Percentiles rank a stretch among this genome's conserved stretches.
These are phyloP conservation scores for Pythium aquatile DNA, from an alignment of 352 stramenopile genomes.

Conservation along the genomic window DNA sequence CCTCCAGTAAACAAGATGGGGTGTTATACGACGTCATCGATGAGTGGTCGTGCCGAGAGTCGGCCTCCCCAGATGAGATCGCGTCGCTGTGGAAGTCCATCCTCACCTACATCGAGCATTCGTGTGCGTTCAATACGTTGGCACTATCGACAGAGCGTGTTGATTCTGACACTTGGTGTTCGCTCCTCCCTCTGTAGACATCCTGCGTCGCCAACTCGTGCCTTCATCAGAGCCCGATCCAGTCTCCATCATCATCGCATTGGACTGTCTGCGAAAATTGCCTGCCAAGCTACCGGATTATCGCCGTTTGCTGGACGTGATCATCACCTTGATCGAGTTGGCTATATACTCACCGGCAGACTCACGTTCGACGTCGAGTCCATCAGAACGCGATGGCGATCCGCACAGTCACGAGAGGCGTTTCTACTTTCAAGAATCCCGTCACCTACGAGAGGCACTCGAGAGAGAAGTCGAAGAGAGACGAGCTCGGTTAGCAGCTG, in stretches of 20 bases:
- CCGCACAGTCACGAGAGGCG: neutral
- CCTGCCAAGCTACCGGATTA: constrained; percentile 54
- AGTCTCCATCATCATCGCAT: constrained; percentile 56
- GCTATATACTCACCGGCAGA: constrained; percentile 34
- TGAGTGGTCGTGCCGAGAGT: constrained; percentile 53
- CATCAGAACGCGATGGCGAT: neutral
- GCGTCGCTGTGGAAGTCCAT: constrained; percentile 61
- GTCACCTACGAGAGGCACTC: constrained; percentile 23
- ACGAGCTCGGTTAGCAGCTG: constrained; percentile 9
- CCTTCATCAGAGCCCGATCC: constrained; percentile 40
- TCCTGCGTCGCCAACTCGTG: constrained; percentile 55
- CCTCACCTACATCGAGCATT: constrained; percentile 61
- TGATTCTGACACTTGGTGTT: neutral
- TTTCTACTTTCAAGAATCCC: constrained; percentile 58
- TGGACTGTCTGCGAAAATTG: constrained; percentile 73
- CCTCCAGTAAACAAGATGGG: constrained; percentile 32
- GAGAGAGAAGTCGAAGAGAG: constrained; percentile 13
- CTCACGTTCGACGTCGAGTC: neutral
- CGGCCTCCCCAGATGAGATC: constrained; percentile 42
- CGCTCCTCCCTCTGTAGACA: constrained; percentile 34
- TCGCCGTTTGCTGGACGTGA: constrained; percentile 53
- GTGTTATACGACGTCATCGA: constrained; percentile 65
- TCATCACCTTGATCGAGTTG: constrained; percentile 49
- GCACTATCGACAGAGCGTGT: neutral
- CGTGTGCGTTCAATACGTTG: constrained; percentile 39